phyloP scores from a whole-genome alignment of 2,329 filamentous ascomycete genomes.

The Penicillium sp. region DNA sequence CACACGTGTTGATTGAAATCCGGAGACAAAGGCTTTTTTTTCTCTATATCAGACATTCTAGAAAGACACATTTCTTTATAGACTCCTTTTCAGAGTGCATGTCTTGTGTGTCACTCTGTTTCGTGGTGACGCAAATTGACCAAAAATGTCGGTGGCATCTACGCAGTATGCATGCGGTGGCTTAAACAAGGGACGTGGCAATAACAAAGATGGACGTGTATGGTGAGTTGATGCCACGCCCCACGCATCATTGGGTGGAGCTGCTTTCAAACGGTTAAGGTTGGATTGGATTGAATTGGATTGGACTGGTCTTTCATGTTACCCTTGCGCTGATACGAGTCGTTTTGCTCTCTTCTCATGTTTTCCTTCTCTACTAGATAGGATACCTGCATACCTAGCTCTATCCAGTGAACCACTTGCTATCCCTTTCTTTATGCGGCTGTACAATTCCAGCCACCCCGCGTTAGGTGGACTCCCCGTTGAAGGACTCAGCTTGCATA shows the following conservation, averaged over 20 bases:
- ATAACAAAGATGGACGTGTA: slow-evolving; percentile 13
- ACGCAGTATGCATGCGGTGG: slow-evolving; percentile 15
- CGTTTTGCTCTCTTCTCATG: not conserved
- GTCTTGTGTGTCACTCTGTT: not conserved
- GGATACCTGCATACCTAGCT: slow-evolving; percentile 10
- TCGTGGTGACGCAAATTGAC: not conserved
- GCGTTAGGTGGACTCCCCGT: slow-evolving; percentile 1
- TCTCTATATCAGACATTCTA: not conserved
- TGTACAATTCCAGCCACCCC: slow-evolving; percentile 3
- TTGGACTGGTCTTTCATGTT: slow-evolving; percentile 9
- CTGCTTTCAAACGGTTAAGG: slow-evolving; percentile 19
- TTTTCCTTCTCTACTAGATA: not conserved
- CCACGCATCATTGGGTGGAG: slow-evolving; percentile 16
- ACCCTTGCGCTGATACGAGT: slow-evolving; percentile 8
- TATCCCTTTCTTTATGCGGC: slow-evolving; percentile 10
- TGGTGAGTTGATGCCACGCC: slow-evolving; percentile 11
- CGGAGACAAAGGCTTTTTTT: not conserved
- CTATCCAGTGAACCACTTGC: not conserved
- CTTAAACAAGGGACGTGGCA: slow-evolving; percentile 16
- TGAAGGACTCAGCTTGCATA: slow-evolving; percentile 5
- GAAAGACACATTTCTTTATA: not conserved
- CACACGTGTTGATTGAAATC: not conserved
- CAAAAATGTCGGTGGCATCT: slow-evolving; percentile 5
- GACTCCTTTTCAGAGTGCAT: not conserved
- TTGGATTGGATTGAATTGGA: slow-evolving; percentile 11